Conservation (phyloP, 768 basidiomycete genomes). For the Serendipita sp. region DNA sequence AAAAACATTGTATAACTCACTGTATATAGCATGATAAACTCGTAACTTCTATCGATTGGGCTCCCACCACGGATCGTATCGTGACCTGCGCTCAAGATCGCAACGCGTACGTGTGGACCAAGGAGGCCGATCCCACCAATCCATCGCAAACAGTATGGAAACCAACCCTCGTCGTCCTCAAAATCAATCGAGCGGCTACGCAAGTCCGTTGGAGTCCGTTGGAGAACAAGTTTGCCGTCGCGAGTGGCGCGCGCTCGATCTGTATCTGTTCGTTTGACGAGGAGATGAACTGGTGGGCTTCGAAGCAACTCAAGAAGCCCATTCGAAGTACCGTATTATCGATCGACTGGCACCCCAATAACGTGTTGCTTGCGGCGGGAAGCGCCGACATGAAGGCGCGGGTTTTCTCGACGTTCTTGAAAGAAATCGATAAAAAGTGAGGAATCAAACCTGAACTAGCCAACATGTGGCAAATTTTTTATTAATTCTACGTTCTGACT, state of each 20-base stretch:
- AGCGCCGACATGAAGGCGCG: constrained; percentile 95
- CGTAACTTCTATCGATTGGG: constrained; percentile 98
- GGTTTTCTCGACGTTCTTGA: constrained; percentile 96
- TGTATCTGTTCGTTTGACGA: constrained; percentile 94
- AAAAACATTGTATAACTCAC: not conserved
- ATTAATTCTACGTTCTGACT: not conserved
- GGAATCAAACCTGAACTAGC: constrained; percentile 13
- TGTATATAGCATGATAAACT: constrained; percentile 78
- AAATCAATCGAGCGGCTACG: constrained; percentile 93
- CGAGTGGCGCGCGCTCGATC: constrained; percentile 92
- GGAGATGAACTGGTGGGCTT: constrained; percentile 99
- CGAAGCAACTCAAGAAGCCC: constrained; percentile 93
- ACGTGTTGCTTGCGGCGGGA: constrained; percentile 92
- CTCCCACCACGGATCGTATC: constrained; percentile 88
- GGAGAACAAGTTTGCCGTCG: constrained; percentile 98
- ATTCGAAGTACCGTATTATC: constrained; percentile 87
- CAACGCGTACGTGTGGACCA: constrained; percentile 97
- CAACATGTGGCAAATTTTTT: not conserved
- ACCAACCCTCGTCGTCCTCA: constrained; percentile 86
- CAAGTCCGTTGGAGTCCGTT: constrained; percentile 91
- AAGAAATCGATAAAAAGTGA: constrained; percentile 88
- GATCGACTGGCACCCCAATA: constrained; percentile 98
- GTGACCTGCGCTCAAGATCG: constrained; percentile 98
- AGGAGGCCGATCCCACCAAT: constrained; percentile 53
- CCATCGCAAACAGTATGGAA: constrained; percentile 64